Evolutionary conservation across 2,329 filamentous ascomycete species (phyloP).

Genomic region (Calonectria pauciramosa): DNA sequence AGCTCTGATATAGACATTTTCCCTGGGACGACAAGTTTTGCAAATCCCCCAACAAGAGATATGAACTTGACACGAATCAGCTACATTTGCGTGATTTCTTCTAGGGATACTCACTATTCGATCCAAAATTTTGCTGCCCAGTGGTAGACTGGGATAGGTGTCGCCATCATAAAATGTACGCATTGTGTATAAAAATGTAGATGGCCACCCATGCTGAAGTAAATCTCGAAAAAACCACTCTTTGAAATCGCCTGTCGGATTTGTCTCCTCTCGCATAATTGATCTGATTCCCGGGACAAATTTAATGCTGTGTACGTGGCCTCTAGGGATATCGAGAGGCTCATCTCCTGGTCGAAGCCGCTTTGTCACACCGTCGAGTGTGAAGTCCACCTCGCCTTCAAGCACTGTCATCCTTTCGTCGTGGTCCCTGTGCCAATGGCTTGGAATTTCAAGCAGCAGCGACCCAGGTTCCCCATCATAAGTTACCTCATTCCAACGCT

Average conservation of each 20-base stretch:
- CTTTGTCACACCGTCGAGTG: not conserved
- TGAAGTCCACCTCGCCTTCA: not conserved
- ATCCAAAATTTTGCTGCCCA: not conserved
- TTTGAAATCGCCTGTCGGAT: not conserved
- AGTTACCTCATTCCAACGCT: not conserved
- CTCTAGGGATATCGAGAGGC: not conserved
- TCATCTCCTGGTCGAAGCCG: not conserved
- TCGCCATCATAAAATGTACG: not conserved
- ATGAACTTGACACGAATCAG: not conserved
- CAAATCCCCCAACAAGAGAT: not conserved
- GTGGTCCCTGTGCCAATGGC: not conserved
- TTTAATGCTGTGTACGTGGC: not conserved
- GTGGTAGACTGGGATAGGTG: not conserved
- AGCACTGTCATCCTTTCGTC: not conserved
- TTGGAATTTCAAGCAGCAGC: not conserved
- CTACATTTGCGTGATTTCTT: not conserved
- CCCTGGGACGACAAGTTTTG: not conserved
- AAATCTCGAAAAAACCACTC: not conserved
- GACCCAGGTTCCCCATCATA: not conserved
- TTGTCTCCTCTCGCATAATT: not conserved
- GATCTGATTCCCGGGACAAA: not conserved
- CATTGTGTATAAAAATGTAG: not conserved
- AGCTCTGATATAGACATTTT: not conserved
- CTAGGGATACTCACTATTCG: not conserved
- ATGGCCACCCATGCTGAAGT: not conserved